Evolutionary conservation across 2,329 filamentous ascomycete species (phyloP).

Genomic region (Penicillium sp.): DNA sequence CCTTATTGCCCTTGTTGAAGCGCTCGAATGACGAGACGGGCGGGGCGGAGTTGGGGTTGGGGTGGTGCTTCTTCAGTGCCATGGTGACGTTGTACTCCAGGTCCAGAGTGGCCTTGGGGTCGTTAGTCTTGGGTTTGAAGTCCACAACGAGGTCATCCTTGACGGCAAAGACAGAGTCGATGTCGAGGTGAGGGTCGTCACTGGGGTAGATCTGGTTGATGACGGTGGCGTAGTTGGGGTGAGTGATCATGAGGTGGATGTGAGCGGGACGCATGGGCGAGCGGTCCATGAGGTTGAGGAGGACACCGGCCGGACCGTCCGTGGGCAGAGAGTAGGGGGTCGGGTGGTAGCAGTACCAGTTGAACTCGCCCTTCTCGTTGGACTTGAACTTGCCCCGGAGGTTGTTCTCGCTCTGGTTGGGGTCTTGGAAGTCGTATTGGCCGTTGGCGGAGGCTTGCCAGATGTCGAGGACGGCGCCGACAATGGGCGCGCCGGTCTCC

Average conservation of each 20-base stretch:
- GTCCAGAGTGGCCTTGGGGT: conserved; percentile 56
- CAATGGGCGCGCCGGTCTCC: conserved; percentile 64
- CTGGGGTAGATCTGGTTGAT: conserved; percentile 59
- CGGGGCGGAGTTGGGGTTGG: conserved; percentile 39
- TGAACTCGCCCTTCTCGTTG: conserved; percentile 64
- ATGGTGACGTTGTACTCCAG: conserved; percentile 62
- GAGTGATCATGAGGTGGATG: conserved; percentile 58
- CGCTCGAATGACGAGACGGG: conserved; percentile 41
- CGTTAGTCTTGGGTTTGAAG: conserved; percentile 52
- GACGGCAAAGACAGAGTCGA: conserved; percentile 61
- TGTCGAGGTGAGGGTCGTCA: conserved; percentile 57
- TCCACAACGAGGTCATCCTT: conserved; percentile 60
- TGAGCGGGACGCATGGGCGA: conserved; percentile 62
- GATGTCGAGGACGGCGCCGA: conserved; percentile 69
- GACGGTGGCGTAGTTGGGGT: conserved; percentile 55
- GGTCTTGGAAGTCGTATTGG: conserved; percentile 74
- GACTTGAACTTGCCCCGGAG: conserved; percentile 72
- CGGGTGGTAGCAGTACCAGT: conserved; percentile 72
- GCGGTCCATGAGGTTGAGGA: conserved; percentile 55
- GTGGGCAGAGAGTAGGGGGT: conserved; percentile 70
- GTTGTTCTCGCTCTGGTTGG: conserved; percentile 70
- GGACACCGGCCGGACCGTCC: conserved; percentile 57
- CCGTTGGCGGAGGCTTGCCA: conserved; percentile 75
- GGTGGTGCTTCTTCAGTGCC: conserved; percentile 46
- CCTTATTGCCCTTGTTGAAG: conserved; percentile 28